A percentile compares a stretch with the other conserved stretches of the same genome.
Conservation (phyloP, 306 rosid species). For the Citrullus mucosospermus region DNA sequence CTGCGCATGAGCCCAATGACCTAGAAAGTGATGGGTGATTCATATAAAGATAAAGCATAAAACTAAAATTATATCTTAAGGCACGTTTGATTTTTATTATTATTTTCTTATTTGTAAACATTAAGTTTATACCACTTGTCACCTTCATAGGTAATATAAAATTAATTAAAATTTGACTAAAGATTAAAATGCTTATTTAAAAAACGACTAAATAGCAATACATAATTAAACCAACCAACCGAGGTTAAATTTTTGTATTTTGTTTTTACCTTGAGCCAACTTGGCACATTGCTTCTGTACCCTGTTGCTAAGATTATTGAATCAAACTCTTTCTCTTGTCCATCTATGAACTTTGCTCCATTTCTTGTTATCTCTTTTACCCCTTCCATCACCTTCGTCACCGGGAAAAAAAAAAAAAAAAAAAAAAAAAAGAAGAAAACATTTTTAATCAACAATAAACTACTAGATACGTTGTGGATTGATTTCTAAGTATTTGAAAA, state of each 20-base stretch:
- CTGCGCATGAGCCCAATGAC: constrained; percentile 29
- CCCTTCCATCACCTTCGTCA: constrained; percentile 37
- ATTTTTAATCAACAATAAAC: no score
- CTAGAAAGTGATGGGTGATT: constrained; percentile 38
- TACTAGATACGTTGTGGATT: no score
- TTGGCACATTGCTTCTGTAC: constrained; percentile 90
- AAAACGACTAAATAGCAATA: no score
- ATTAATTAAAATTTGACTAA: no score
- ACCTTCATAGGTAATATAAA: no score
- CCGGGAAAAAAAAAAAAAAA: background rate
- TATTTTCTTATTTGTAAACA: no score
- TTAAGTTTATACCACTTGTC: no score
- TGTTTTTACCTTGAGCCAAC: constrained; percentile 75
- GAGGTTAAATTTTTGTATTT: background rate
- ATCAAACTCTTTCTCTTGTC: constrained; percentile 80
- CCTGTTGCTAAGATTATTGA: constrained; percentile 94
- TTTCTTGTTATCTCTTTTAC: constrained; percentile 80
- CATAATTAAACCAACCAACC: no score
- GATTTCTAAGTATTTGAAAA: no score
- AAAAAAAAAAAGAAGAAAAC: background rate
- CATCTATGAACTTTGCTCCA: constrained; percentile 77
- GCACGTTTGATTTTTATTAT: no score
- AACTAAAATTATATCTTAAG: constrained; percentile 4
- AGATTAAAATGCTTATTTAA: no score
- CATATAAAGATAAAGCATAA: constrained; percentile 48